Base-by-base conservation (phyloP, 2,329 filamentous ascomycete species). In the Pseudopyrenochaeta lycopersici region DNA sequence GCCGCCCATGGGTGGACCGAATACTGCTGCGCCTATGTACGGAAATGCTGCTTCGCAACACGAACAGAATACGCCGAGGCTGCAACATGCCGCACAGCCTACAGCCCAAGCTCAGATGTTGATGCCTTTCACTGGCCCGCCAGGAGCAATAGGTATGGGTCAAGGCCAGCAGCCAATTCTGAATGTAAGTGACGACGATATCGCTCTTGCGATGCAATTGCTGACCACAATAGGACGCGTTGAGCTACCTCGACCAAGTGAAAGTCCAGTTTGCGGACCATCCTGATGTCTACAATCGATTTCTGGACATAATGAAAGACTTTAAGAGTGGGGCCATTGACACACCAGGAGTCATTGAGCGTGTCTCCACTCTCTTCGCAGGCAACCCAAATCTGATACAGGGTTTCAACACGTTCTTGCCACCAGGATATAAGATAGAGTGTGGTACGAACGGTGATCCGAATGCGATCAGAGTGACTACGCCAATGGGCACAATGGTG, bases 291-390 rank as follows among this genome's bases (percentile, higher is more conserved):
- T 99, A 99, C 71, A 98, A 98, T 70, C 85, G 91, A 32, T 98
- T 99, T 67, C 80, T 99, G 40, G 95, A 99, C 67, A 99, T 99
- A 43, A 99, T 99, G 95, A 99, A 99, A 72, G 95, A 99, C 67
- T 99, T 99, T 76, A 99, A 99, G 78, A 97, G 92, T 68, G 94
- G 97, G 78, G 92, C 93, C 86, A 99, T 99, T 67, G 95, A 99
- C 73, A 99, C 95, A 0, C 95, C 95, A 0, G 95, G 95, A 1
- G 95, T 99, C 2, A 99, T 99, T 64, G 96, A 96, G 68, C 88
- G 95, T 43, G 95, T 99, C 23, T 98, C 95, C 1, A 92, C 92
- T 46, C 85, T 99, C 1, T 99, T 99, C 72, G 93, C 94, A 18
- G 95, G 95, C 2, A 94, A 99, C 68, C 95, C 95, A 2, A 95